These are phyloP conservation scores for Trametes maxima DNA, from an alignment of 768 basidiomycete species.

Conservation along the genomic window DNA sequence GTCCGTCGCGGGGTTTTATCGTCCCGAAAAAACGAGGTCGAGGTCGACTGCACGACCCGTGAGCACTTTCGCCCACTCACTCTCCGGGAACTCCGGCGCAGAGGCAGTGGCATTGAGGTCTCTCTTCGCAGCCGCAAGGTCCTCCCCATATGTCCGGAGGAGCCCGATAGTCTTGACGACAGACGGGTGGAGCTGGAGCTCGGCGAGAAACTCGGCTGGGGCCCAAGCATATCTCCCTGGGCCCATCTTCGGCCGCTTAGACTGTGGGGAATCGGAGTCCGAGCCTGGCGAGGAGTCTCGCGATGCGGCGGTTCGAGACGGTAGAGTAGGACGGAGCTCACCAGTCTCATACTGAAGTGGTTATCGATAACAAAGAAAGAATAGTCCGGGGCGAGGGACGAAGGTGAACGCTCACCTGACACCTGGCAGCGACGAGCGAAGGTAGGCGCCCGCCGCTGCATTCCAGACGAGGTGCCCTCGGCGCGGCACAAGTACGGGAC, in stretches of 20 bases:
- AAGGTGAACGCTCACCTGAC: background rate
- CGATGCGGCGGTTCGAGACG: background rate
- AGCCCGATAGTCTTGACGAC: conserved; percentile 1
- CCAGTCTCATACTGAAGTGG: background rate
- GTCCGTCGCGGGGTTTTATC: conserved; percentile 20
- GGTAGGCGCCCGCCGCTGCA: background rate
- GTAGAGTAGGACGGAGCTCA: background rate
- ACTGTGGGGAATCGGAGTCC: background rate
- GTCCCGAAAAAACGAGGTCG: conserved; percentile 29
- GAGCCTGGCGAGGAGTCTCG: background rate
- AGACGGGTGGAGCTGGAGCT: background rate
- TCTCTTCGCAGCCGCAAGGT: conserved; percentile 12
- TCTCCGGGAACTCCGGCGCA: conserved; percentile 29
- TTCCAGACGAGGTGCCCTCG: background rate
- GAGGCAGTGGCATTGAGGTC: background rate
- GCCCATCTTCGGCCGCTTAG: background rate
- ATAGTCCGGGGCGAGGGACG: background rate
- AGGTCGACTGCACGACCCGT: conserved; percentile 32
- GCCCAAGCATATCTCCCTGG: background rate
- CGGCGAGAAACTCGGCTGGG: background rate
- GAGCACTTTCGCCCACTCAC: conserved; percentile 34
- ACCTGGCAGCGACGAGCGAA: background rate
- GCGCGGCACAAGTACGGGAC: background rate
- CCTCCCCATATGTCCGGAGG: background rate
- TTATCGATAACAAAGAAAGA: background rate